These are phyloP conservation scores for Aspergillus kassunensis DNA, from an alignment of 495 filamentous ascomycete genomes.

Conservation along the genomic window DNA sequence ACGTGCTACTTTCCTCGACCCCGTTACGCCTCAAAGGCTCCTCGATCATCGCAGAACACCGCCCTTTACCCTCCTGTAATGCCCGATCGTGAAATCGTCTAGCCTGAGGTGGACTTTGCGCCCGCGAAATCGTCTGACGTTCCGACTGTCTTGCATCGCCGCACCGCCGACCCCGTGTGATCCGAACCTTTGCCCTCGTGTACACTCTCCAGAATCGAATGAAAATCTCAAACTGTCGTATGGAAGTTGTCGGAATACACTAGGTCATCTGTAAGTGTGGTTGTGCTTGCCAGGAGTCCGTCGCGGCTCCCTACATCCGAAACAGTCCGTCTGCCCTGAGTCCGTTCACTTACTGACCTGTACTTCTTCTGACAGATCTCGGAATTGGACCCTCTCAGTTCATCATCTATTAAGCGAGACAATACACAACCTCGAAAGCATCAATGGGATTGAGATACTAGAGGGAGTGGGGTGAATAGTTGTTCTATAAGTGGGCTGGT, in stretches of 20 bases:
- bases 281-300: constrained; percentile 12
- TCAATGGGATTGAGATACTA: neutral
- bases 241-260: neutral
- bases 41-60: constrained; percentile 10
- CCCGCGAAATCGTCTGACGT: constrained; percentile 18
- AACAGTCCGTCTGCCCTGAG: neutral
- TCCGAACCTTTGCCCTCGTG: neutral
- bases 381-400: neutral
- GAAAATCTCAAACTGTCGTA: neutral
- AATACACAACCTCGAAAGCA: neutral
- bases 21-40: neutral
- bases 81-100: constrained; percentile 9
- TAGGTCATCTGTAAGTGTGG: neutral
- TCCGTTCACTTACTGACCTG: constrained; percentile 8
- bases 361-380: neutral
- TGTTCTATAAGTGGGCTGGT: neutral
- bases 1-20: neutral
- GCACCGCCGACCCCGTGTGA: constrained; percentile 16
- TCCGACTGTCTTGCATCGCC: constrained; percentile 18
- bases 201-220: neutral
- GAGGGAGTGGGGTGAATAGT: neutral
- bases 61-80: constrained; percentile 10
- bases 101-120: constrained; percentile 16
- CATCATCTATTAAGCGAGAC: neutral
- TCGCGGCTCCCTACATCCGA: constrained; percentile 3